Evolutionary conservation across 192 early-diverging fungal genomes (phyloP), one percentile per base, ranked within the genome.

Genomic region (Geosiphon pyriformis): DNA sequence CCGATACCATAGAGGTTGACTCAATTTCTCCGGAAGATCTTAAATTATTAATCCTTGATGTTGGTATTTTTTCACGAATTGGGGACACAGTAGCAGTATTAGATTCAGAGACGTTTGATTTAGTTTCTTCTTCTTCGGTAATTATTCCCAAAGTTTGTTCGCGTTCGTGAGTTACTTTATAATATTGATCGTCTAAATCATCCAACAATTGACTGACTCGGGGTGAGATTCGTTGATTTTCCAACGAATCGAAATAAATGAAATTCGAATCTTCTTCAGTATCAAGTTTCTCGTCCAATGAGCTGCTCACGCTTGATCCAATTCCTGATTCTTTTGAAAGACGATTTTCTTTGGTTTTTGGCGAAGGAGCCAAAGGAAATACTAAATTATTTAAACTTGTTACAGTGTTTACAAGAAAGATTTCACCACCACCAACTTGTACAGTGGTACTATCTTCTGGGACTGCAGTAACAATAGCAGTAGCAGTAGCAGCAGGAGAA

Each of bases 321-420:
- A 54, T 54, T 23, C 63, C 51, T n/a, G 49, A 65, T 35, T 65
- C 63, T 34, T 65, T 65, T 51, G 63, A 65, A 35, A 48, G 53
- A 53, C 63, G 22, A 54, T 51, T 33, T 54, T 34, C 61, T 64
- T 61, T 42, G n/a, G 25, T 31, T 3, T 56, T 29, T 30, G 20
- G 4, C 31, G 11, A 3, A 30, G 20, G 27, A 56, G 27, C 12
- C 20, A 20, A 18, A 52, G n/a, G 26, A 23, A 23, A 7, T 10
- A 52, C 26, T 52, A 10, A 18, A 52, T 52, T 52, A n/a, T 51
- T 0, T 6, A 51, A 51, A 51, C 6, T 23, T 33, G 12, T 27
- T 25, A 59, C 17, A 1, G 26, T 25, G 7, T 25, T 1, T 11
- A 10, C 4, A 47, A 27, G 10, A 46, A 61, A 1, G 27, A 4